Evolutionary conservation across 2,329 filamentous ascomycete genomes (phyloP), one percentile per base, ranked within the genome.

Genomic region (Arthroderma sp.): DNA sequence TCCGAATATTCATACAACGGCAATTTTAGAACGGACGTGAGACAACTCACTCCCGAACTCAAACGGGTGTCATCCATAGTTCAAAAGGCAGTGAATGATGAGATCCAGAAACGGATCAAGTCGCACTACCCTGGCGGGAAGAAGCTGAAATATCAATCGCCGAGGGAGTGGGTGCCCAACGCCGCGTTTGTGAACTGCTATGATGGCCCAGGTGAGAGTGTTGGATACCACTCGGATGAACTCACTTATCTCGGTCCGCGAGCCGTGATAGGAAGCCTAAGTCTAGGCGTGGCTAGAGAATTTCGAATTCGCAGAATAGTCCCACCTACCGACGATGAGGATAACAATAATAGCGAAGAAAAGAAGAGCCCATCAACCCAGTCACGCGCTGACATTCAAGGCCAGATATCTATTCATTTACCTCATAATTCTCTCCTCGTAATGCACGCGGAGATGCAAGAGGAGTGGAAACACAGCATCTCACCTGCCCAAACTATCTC

Each of bases 401-500:
- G 88, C 3, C 88, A 94, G 59, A 89, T 96, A 47, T 80, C 86
- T 1, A 91, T 96, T 37, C 86, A 95, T 54, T 77, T 96, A 0
- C 89, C 89, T 0, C 91, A 96, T 62, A 96, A 96, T 61, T 93
- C 85, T 0, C 73, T 96, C 0, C 72, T 98, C 0, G 72, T 96
- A 6, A 96, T 98, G 91, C 88, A 96, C 57, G 88, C 89, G 1
- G 86, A 94, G 59, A 96, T 94, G 85, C 89, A 96, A 58, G 89
- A 96, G 58, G 81, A 84, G 58, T 96, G 87, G 87, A 96, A 95
- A 61, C 91, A 98, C 61, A 76, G 77, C 52, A 83, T 98, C 37
- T 72, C 79, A 0, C 83, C 87, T 0, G 80, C 83, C 0, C 71
- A 73, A 40, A 77, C 80, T 3, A 83, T 96, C 47, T 82, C 87